These are phyloP conservation scores for Echeveria elegans DNA, from an alignment of 164 flowering plant genomes.

Conservation along the genomic window DNA sequence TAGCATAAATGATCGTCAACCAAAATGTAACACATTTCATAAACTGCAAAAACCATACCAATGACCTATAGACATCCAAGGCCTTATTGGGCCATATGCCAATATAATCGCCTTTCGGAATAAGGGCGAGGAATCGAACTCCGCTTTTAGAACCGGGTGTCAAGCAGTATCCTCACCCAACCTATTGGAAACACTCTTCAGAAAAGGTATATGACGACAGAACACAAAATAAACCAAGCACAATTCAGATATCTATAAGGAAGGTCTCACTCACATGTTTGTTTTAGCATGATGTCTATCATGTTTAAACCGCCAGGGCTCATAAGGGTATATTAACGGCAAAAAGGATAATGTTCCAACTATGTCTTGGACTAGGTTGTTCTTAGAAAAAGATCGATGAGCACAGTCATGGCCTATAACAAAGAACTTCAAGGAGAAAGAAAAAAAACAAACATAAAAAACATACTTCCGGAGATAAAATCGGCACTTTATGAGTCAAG, in stretches of 20 bases:
- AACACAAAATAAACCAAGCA: neutral
- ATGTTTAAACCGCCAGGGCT: constrained; percentile 96
- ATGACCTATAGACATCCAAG: constrained; percentile 94
- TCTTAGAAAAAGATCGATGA: constrained; percentile 88
- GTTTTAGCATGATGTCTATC: constrained; percentile 94
- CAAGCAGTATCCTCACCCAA: constrained; percentile 84
- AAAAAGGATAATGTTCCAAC: constrained; percentile 91
- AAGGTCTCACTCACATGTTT: constrained; percentile 52
- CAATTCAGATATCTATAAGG: neutral
- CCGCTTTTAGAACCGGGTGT: constrained; percentile 61
- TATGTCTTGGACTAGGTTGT: constrained; percentile 87
- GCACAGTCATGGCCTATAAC: constrained; percentile 99
- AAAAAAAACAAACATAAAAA: too few relatives aligned
- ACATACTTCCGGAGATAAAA: too few relatives aligned
- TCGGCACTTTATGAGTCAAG: too few relatives aligned
- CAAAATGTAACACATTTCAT: neutral
- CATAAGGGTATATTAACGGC: constrained; percentile 95
- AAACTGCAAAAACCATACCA: constrained; percentile 35
- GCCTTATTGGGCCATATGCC: constrained; percentile 77
- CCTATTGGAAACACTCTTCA: constrained; percentile 26
- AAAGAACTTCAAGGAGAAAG: constrained; percentile 50
- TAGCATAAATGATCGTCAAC: neutral
- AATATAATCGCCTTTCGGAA: constrained; percentile 63
- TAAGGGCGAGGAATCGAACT: constrained; percentile 47
- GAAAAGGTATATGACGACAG: neutral